Conservation (phyloP, 805 yeast genomes). For the Saturnispora hagleri region DNA sequence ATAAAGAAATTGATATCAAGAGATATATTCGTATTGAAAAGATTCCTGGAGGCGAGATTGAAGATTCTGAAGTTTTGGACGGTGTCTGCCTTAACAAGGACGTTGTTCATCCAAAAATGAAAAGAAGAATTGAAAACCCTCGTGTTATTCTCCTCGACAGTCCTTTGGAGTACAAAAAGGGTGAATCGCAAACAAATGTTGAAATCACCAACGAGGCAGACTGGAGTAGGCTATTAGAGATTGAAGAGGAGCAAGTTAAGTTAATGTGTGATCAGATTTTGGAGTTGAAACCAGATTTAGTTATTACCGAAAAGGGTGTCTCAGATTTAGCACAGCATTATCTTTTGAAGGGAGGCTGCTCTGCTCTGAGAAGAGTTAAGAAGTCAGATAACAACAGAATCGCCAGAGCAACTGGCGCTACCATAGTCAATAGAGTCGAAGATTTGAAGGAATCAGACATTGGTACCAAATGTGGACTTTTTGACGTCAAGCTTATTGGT, state of each 20-base stretch:
- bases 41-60: slow-evolving; percentile 96
- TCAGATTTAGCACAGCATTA: slow-evolving; percentile 97
- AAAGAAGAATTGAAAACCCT: slow-evolving; percentile 80
- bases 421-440: slow-evolving; percentile 91
- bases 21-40: slow-evolving; percentile 91
- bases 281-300: slow-evolving; percentile 83
- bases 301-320: slow-evolving; percentile 96
- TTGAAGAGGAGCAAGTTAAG: slow-evolving; percentile 96
- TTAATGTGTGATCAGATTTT: slow-evolving; percentile 76
- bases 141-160: slow-evolving; percentile 84
- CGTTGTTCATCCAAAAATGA: slow-evolving; percentile 98
- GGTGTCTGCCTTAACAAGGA: slow-evolving; percentile 94
- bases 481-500: slow-evolving; percentile 91
- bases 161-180: slow-evolving; percentile 96
- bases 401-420: slow-evolving; percentile 95
- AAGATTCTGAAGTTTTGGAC: slow-evolving; percentile 77
- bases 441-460: slow-evolving; percentile 86
- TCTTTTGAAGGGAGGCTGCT: slow-evolving; percentile 83
- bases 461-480: slow-evolving; percentile 82
- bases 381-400: slow-evolving; percentile 95
- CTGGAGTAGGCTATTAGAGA: slow-evolving; percentile 90
- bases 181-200: slow-evolving; percentile 96
- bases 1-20: slow-evolving; percentile 83
- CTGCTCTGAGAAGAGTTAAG: slow-evolving; percentile 88
- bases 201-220: slow-evolving; percentile 95